A percentile compares a stretch with the other conserved stretches of the same genome.
Evolutionary conservation across 176 grass and related monocot genomes (phyloP).

Genomic region (Triticum dicoccoides): DNA sequence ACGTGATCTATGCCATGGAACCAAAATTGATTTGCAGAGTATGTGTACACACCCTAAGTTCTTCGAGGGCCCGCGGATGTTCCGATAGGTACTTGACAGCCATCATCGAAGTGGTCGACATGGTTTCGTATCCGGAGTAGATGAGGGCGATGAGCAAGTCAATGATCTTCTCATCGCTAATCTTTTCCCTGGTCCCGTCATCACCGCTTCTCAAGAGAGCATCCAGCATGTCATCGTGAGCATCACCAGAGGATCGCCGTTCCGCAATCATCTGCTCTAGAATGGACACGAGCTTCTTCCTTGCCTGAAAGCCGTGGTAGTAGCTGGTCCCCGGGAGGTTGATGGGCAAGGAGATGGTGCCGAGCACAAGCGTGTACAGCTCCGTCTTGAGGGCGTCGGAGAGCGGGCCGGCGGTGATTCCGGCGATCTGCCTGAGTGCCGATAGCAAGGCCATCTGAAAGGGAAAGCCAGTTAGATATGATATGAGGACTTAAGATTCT

Average conservation of each 20-base stretch:
- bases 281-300: slow-evolving; percentile 86
- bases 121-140: slow-evolving; percentile 95
- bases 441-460: slow-evolving; percentile 95
- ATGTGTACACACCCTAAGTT: slow-evolving; percentile 59
- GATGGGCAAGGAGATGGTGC: slow-evolving; percentile 86
- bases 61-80: slow-evolving; percentile 67
- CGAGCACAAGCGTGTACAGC: slow-evolving; percentile 85
- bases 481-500: too few relatives aligned
- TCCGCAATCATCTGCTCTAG: slow-evolving; percentile 61
- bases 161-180: slow-evolving; percentile 82
- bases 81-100: slow-evolving; percentile 90
- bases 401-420: slow-evolving; percentile 75
- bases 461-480: neutral
- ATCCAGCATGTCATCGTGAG: slow-evolving; percentile 74
- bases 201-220: slow-evolving; percentile 48
- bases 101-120: slow-evolving; percentile 97
- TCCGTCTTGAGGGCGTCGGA: slow-evolving; percentile 80
- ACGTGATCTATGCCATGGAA: neutral
- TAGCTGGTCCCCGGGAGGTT: slow-evolving; percentile 92
- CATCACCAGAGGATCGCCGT: slow-evolving; percentile 34
- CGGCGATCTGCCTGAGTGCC: slow-evolving; percentile 85
- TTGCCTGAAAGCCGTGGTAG: slow-evolving; percentile 75
- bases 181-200: slow-evolving; percentile 50
- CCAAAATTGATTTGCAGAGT: neutral
- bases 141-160: slow-evolving; percentile 86